These are phyloP conservation scores for Chaetomiaceae sp. DNA, from an alignment of 2,329 filamentous ascomycete species.

Conservation along the genomic window DNA sequence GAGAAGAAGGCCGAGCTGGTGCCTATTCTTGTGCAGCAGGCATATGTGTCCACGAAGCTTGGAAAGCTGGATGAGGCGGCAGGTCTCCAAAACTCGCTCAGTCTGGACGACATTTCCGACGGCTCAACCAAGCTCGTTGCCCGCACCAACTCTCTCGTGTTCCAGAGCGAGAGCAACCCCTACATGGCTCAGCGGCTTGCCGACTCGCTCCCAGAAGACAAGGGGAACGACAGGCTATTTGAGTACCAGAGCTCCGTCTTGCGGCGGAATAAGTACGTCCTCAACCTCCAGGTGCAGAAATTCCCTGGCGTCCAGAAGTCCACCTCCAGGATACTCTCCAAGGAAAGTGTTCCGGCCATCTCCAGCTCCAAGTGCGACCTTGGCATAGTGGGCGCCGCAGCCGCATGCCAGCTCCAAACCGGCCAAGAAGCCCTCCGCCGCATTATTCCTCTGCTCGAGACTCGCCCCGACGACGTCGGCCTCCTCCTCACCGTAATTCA, in stretches of 20 bases:
- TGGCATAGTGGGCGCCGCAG: slow-evolving; percentile 62
- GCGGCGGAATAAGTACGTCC: slow-evolving; percentile 57
- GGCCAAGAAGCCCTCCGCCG: slow-evolving; percentile 65
- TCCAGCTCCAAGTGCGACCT: slow-evolving; percentile 29
- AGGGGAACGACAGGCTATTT: slow-evolving; percentile 61
- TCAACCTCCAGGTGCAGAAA: slow-evolving; percentile 65
- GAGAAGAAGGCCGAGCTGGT: slow-evolving; percentile 71
- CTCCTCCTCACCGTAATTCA: slow-evolving; percentile 76
- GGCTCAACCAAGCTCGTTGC: slow-evolving; percentile 61
- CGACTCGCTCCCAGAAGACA: slow-evolving; percentile 47
- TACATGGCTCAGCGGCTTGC: slow-evolving; percentile 62
- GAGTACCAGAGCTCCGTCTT: slow-evolving; percentile 62
- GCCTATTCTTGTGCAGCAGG: slow-evolving; percentile 71
- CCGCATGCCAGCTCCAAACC: slow-evolving; percentile 58
- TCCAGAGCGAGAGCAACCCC: slow-evolving; percentile 53
- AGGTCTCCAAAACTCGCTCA: slow-evolving; percentile 56
- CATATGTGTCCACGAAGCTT: slow-evolving; percentile 63
- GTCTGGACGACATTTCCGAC: slow-evolving; percentile 58
- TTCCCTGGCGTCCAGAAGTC: slow-evolving; percentile 53
- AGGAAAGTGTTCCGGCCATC: slow-evolving; percentile 26
- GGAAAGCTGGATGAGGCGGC: slow-evolving; percentile 63
- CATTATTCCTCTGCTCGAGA: slow-evolving; percentile 65
- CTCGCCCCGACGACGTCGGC: slow-evolving; percentile 73
- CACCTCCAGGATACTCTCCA: slow-evolving; percentile 39
- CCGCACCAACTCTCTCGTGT: slow-evolving; percentile 55